phyloP scores from a whole-genome alignment of 306 rosid species.

The Leucaena leucocephala region DNA sequence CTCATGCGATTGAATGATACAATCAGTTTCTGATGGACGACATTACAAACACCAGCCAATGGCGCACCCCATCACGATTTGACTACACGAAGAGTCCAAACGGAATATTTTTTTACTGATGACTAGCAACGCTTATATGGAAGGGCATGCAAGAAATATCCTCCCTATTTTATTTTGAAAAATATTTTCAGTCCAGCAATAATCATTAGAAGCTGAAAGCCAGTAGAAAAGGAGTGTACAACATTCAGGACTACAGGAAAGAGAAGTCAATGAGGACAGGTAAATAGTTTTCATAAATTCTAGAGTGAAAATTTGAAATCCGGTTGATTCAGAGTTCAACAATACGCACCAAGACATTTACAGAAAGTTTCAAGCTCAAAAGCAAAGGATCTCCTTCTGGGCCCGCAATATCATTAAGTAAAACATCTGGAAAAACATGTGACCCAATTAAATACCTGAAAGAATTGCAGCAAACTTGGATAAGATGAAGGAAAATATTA shows the following conservation, averaged over 20 bases:
- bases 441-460: conserved; percentile 84
- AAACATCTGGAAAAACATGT: conserved; percentile 81
- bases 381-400: conserved; percentile 93
- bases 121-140: conserved; percentile 3
- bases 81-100: conserved; percentile 15
- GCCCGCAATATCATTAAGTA: conserved; percentile 88
- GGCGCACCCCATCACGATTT: conserved; percentile 25
- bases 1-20: conserved; percentile 1
- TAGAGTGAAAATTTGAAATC: conserved; percentile 13
- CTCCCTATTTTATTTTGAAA: background rate
- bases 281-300: conserved; percentile 13
- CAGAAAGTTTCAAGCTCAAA: conserved; percentile 90
- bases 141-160: conserved; percentile 29
- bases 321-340: conserved; percentile 30
- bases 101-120: conserved; percentile 1
- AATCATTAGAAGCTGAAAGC: conserved; percentile 33
- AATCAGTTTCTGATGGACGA: conserved; percentile 30
- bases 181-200: conserved; percentile 10
- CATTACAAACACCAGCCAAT: conserved; percentile 13
- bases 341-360: conserved; percentile 90
- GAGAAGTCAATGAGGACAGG: conserved; percentile 19
- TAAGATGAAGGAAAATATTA: conserved; percentile 28
- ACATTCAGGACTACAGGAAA: conserved; percentile 13
- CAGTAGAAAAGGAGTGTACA: conserved; percentile 22
- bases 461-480: conserved; percentile 38